phyloP scores from a whole-genome alignment of 768 basidiomycete species.

The Cystofilobasidium ferigula region DNA sequence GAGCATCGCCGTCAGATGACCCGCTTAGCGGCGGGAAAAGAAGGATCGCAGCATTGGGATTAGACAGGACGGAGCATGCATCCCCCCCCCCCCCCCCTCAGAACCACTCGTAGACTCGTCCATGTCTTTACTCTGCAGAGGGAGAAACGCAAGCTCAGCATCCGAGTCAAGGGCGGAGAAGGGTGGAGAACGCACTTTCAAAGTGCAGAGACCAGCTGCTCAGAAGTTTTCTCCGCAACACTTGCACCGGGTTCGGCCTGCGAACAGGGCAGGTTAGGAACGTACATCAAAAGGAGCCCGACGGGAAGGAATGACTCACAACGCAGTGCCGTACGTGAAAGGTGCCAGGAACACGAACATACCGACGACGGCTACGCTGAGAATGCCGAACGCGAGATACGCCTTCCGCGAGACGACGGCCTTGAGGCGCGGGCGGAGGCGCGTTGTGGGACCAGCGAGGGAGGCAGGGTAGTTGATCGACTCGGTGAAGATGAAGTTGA shows the following conservation, averaged over 20 bases:
- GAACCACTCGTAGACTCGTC: too few species aligned
- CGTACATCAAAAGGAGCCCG: not conserved
- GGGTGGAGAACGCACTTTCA: not conserved
- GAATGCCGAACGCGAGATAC: slow-evolving; percentile 46
- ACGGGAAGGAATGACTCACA: slow-evolving; percentile 47
- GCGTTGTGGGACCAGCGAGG: slow-evolving; percentile 55
- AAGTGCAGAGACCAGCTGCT: slow-evolving; percentile 81
- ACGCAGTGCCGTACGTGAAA: slow-evolving; percentile 90
- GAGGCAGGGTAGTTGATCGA: slow-evolving; percentile 86
- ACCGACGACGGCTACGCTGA: slow-evolving; percentile 53
- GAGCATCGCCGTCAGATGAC: too few species aligned
- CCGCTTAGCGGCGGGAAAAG: too few species aligned
- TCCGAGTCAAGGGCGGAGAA: not conserved
- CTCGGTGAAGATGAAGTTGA: slow-evolving; percentile 82
- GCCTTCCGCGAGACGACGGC: slow-evolving; percentile 54
- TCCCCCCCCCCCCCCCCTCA: too few species aligned
- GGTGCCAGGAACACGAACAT: slow-evolving; percentile 60
- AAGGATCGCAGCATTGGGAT: too few species aligned
- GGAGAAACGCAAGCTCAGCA: not conserved
- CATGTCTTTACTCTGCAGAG: too few species aligned
- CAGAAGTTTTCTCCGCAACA: slow-evolving; percentile 71
- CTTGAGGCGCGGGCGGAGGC: slow-evolving; percentile 47
- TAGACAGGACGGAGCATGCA: too few species aligned
- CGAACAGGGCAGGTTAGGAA: not conserved
- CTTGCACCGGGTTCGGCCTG: slow-evolving; percentile 72